Base-by-base conservation (phyloP, 805 yeast species). In the Jamesozyma piceae region DNA sequence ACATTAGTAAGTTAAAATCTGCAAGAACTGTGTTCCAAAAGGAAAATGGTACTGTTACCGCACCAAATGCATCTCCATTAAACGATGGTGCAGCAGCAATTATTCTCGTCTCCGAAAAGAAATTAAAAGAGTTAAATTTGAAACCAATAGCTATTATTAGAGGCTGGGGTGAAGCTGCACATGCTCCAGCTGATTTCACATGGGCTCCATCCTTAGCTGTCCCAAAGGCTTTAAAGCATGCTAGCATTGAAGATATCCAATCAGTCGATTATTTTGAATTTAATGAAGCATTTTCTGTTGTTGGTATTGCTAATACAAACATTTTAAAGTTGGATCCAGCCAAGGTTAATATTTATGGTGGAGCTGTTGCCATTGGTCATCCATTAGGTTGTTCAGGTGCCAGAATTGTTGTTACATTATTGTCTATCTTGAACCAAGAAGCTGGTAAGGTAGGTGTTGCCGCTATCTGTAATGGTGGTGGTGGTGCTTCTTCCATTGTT, bases 141-240 rank as follows among this genome's bases (percentile, higher is more conserved):
- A 87, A 72, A 63, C 98, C 99, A 50, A 63, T 92, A 49, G 97
- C 96, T 47, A 78, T 79, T 65, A 81, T 92, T 56, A 63, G 75
- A 42, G 95, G 96, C 47, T 90, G 95, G 95, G 98, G 95, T 67
- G 99, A 92, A 64, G 97, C 97, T 58, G 98, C 95, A 44, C 89
- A 87, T 64, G 78, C 79, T 35, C 98, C 99, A 51, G 75, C 82
- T 55, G 94, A 89, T 69, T 92, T 92, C 75, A 90, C 98, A 43
- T 83, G 92, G 67, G 88, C 97, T 26, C 98, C 99, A 51, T 69
- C 95, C 29, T 72, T 88, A 60, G 96, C 98, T 42, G 79, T 90
- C 55, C 96, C 96, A 68, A 90, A 89, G 74, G 97, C 97, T 32
- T 73, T 92, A 58, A 82, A 86, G 67, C 92, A 81, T 58, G 95